Conservation (phyloP, 495 filamentous ascomycete genomes). For the Lepidopterella palustris region DNA sequence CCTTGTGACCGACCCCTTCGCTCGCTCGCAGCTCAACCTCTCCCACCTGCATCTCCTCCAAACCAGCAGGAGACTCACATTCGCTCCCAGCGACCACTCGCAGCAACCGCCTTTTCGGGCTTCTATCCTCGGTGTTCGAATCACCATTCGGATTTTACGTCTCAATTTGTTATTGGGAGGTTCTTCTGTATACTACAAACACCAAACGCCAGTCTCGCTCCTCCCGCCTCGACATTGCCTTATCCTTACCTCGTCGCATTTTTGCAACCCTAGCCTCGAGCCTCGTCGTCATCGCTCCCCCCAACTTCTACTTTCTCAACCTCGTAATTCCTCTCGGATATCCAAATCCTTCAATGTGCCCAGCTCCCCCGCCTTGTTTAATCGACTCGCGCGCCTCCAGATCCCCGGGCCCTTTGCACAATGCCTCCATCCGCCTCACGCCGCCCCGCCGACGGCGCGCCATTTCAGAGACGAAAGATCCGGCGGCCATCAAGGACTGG, state of each 20-base stretch:
- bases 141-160: no score
- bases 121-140: no score
- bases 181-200: no score
- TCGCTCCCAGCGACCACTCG: background rate
- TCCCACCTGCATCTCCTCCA: background rate
- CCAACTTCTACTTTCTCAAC: background rate
- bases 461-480: conserved; percentile 31
- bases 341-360: conserved; percentile 25
- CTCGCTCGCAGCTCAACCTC: background rate
- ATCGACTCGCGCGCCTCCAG: conserved; percentile 22
- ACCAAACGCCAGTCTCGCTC: background rate
- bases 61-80: background rate
- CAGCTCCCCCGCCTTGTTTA: conserved; percentile 21
- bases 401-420: conserved; percentile 22
- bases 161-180: no score
- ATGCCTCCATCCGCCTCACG: conserved; percentile 33
- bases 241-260: background rate
- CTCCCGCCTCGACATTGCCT: background rate
- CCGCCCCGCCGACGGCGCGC: conserved; percentile 27
- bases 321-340: conserved; percentile 20
- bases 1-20: conserved; percentile 10
- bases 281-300: background rate
- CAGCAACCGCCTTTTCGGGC: no score
- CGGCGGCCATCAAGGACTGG: conserved; percentile 33
- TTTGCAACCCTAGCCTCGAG: no score